These are phyloP conservation scores for Lathyrus oleraceus DNA, from an alignment of 306 rosid species.

Conservation along the genomic window DNA sequence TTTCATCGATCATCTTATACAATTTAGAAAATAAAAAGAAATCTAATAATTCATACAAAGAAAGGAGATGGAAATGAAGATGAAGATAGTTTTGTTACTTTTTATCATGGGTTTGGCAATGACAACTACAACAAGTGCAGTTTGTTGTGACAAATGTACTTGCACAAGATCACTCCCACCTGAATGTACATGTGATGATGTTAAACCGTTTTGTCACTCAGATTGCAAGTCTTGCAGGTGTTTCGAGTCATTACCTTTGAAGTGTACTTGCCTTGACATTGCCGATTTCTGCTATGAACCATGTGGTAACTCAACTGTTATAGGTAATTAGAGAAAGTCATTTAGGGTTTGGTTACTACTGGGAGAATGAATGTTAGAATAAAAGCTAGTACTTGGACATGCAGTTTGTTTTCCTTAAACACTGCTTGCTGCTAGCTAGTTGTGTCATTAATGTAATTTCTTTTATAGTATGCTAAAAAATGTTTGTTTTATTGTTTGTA, in stretches of 20 bases:
- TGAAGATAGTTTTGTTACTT: slow-evolving; percentile 9
- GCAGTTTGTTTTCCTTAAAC: background rate
- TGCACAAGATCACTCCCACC: slow-evolving; percentile 29
- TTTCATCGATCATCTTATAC: background rate
- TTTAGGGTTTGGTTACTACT: slow-evolving; percentile 1
- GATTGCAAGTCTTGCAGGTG: slow-evolving; percentile 2
- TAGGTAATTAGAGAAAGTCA: background rate
- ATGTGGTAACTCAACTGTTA: background rate
- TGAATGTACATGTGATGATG: background rate
- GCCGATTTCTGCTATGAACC: background rate
- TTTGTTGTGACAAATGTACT: background rate
- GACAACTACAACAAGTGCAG: background rate
- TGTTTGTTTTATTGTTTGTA: background rate
- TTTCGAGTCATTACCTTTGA: background rate
- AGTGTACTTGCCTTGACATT: slow-evolving; percentile 6
- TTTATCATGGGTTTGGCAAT: background rate
- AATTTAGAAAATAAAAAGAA: background rate
- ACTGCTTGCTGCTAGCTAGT: background rate
- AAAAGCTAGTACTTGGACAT: background rate
- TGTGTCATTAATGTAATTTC: background rate
- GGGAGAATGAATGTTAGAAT: background rate
- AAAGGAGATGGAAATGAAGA: slow-evolving; percentile 11
- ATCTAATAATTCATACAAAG: background rate
- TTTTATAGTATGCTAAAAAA: background rate
- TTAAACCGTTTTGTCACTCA: slow-evolving; percentile 5